A percentile compares a stretch with the other conserved stretches of the same genome.
Evolutionary conservation across 192 early-diverging fungal species (phyloP).

Genomic region (Coemansia sp.): DNA sequence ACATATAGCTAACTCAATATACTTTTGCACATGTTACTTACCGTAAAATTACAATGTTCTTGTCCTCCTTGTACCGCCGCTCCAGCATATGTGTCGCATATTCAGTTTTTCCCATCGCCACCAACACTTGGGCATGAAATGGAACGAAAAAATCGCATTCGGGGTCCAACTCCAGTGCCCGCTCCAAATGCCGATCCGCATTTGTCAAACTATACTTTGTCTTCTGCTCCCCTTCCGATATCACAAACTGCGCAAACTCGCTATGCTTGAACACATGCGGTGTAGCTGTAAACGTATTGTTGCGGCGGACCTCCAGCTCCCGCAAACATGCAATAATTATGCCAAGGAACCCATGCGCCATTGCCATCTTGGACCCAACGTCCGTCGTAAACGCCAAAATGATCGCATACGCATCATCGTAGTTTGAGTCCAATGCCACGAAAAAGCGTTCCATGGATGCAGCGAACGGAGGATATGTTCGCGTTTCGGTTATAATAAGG

Average conservation of each 20-base stretch:
- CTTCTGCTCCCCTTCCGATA: constrained; percentile 5
- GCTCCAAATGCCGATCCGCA: constrained; percentile 22
- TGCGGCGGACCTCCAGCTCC: constrained; percentile 21
- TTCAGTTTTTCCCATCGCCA: constrained; percentile 13
- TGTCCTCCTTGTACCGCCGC: constrained; percentile 7
- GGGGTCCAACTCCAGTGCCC: constrained; percentile 19
- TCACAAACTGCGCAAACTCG: constrained; percentile 16
- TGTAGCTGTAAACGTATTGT: neutral
- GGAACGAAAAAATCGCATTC: constrained; percentile 25
- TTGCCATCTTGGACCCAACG: constrained; percentile 18
- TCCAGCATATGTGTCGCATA: constrained; percentile 12
- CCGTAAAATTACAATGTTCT: neutral
- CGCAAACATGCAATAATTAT: constrained; percentile 39
- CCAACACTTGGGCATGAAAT: constrained; percentile 31
- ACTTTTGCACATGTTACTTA: neutral
- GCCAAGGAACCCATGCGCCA: constrained; percentile 38
- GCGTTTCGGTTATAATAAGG: constrained; percentile 8
- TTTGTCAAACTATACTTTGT: constrained; percentile 26
- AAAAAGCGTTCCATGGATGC: constrained; percentile 33
- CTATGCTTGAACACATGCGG: constrained; percentile 26
- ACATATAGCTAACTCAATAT: neutral
- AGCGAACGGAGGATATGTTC: constrained; percentile 4
- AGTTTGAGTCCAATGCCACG: constrained; percentile 4
- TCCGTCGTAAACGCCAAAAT: constrained; percentile 24
- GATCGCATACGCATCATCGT: constrained; percentile 13